A percentile compares a stretch with the other conserved stretches of the same genome.
Evolutionary conservation across 2,329 filamentous ascomycete genomes (phyloP).

Genomic region (Colletotrichum coccodes): DNA sequence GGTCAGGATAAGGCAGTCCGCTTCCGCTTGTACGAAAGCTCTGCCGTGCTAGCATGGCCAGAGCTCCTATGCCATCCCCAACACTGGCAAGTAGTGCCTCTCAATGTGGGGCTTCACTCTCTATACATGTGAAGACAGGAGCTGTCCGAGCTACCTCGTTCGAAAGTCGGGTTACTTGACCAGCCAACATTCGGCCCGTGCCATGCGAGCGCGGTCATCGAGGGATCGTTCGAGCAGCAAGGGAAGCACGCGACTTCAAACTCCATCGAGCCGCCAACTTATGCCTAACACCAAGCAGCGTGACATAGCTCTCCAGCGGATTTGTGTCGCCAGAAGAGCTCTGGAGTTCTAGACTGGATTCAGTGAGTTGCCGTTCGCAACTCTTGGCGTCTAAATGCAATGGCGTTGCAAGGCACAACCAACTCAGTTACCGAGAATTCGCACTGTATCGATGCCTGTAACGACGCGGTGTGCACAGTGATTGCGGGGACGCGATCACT

Average conservation of each 20-base stretch:
- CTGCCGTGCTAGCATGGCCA: not conserved
- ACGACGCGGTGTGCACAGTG: not conserved
- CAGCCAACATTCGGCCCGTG: constrained; percentile 9
- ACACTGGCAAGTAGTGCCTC: not conserved
- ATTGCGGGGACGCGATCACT: constrained; percentile 11
- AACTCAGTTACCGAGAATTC: not conserved
- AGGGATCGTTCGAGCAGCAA: constrained; percentile 7
- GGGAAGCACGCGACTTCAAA: constrained; percentile 8
- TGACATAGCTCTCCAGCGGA: not conserved
- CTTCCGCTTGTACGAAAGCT: not conserved
- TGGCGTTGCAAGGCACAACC: not conserved
- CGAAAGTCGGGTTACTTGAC: not conserved
- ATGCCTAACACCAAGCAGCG: not conserved
- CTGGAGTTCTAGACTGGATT: not conserved
- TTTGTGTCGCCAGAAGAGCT: not conserved
- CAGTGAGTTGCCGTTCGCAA: not conserved
- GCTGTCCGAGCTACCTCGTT: not conserved
- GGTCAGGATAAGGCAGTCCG: not conserved
- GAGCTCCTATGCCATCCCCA: not conserved
- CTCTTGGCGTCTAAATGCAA: not conserved
- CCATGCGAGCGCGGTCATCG: not conserved
- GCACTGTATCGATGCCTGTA: constrained; percentile 3
- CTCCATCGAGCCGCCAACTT: not conserved
- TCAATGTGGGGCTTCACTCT: not conserved
- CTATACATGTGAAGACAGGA: constrained; percentile 3